Conservation (phyloP, 108 stramenopile genomes). For the Stephanodiscus minutulus region DNA sequence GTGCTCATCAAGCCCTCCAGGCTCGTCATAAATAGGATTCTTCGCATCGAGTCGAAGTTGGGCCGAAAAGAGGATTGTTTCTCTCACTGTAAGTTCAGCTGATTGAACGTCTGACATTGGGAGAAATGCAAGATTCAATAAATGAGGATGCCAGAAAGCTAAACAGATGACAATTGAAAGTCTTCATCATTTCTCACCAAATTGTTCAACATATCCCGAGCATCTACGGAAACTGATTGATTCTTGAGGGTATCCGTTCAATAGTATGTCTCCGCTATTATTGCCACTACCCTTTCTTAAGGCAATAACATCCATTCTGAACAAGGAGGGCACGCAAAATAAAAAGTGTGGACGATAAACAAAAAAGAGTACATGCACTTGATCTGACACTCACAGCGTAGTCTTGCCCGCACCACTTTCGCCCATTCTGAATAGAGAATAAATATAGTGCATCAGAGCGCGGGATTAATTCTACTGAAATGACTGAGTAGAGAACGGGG, state of each 20-base stretch:
- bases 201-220: slow-evolving; percentile 83
- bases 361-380: background rate
- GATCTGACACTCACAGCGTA: slow-evolving; percentile 17
- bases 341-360: background rate
- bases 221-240: slow-evolving; percentile 42
- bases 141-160: background rate
- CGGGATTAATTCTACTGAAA: background rate
- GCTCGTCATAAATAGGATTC: slow-evolving; percentile 18
- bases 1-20: slow-evolving; percentile 42
- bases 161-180: background rate
- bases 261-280: slow-evolving; percentile 56
- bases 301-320: slow-evolving; percentile 53
- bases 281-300: slow-evolving; percentile 39
- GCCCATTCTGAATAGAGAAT: slow-evolving; percentile 10
- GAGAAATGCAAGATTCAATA: background rate
- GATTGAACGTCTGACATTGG: slow-evolving; percentile 52
- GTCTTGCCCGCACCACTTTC: slow-evolving; percentile 30
- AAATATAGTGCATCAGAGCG: background rate
- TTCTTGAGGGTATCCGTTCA: slow-evolving; percentile 53
- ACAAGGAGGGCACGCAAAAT: background rate
- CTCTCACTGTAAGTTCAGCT: slow-evolving; percentile 65
- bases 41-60: slow-evolving; percentile 56
- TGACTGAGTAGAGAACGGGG: background rate
- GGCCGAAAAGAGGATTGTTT: slow-evolving; percentile 73
- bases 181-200: slow-evolving; percentile 25